Base-by-base conservation (phyloP, 2,329 filamentous ascomycete species). In the Trichocomaceae sp. region DNA sequence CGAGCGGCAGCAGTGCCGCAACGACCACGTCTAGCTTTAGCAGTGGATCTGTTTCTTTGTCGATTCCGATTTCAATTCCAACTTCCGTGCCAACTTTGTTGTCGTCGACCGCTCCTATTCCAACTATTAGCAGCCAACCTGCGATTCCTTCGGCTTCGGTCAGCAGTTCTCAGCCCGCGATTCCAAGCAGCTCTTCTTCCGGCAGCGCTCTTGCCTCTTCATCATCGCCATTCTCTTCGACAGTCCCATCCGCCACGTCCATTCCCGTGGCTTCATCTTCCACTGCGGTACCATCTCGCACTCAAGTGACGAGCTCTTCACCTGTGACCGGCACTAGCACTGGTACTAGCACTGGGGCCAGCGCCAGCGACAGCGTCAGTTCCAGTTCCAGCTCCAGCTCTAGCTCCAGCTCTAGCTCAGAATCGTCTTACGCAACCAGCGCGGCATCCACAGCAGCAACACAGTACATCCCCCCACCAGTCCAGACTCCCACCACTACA, bases 391-490 rank as follows among this genome's bases (percentile, higher is more conserved):
- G 2, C 31, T 3, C 12, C 9, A 15, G 31, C 31, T 3, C 31
- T 2, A 49, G 44, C 20, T 77, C 83, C 13, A 79, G 85, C 59
- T 87, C 90, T 13, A 87, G 88, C 5, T 83, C 83, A 12, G n/a
- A 19, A 41, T 17, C 47, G 19, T 23, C 44, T 23, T 31, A 41
- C 5, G n/a, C 54, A 19, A 52, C 47, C 35, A 58, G 31, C 37
- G 52, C 49, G 20, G 52, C 55, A 9, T 46, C 53, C 5, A 50
- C 56, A 8, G 52, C 51, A 42, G 56, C 57, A 6, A 56, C 58
- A 13, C 60, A 57, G 17, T 59, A 56, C 20, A 59, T 55, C 26
- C 58, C 61, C 15, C 60, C 60, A 19, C 59, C 58, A 52, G 60
- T 62, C 26, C 61, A 61, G 3, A 57, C 59, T 26, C 31, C 57